Evolutionary conservation across 345 rosid genomes (phyloP).

Genomic region (Eutrema yunnanense): DNA sequence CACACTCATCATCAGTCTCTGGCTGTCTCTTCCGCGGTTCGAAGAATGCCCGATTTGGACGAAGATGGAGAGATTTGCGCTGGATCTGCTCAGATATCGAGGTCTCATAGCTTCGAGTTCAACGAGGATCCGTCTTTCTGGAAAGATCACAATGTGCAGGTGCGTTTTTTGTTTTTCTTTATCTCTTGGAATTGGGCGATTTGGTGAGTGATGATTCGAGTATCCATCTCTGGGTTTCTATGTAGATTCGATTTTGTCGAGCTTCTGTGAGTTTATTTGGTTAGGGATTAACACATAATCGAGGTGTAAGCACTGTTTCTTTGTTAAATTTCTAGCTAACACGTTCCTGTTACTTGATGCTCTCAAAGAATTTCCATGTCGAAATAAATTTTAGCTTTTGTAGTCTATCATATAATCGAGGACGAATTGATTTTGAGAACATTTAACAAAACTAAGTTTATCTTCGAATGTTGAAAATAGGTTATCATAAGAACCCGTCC

Average conservation of each 20-base stretch:
- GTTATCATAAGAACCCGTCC: conserved; percentile 92
- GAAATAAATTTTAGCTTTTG: background rate
- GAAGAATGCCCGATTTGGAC: conserved; percentile 42
- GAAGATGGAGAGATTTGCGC: conserved; percentile 5
- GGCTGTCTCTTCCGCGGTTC: conserved; percentile 32
- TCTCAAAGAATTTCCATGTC: background rate
- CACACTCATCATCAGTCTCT: conserved; percentile 26
- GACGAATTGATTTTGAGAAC: background rate
- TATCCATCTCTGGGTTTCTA: background rate
- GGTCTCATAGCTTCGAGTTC: conserved; percentile 62
- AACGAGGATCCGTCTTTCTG: conserved; percentile 88
- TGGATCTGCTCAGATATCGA: conserved; percentile 28
- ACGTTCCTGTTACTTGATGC: background rate
- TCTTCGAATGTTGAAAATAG: conserved; percentile 30
- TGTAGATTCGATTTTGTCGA: background rate
- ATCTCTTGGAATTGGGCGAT: background rate
- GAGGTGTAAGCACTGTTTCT: background rate
- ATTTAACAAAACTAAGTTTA: background rate
- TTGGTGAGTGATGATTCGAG: background rate
- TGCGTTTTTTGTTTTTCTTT: background rate
- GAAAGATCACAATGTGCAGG: conserved; percentile 98
- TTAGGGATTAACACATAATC: background rate
- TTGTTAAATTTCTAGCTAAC: background rate
- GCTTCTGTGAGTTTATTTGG: background rate
- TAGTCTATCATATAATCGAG: background rate